Evolutionary conservation across 73 alveolate species (phyloP), one percentile per base, ranked within the genome.

Genomic region (Symbiodinium natans): DNA sequence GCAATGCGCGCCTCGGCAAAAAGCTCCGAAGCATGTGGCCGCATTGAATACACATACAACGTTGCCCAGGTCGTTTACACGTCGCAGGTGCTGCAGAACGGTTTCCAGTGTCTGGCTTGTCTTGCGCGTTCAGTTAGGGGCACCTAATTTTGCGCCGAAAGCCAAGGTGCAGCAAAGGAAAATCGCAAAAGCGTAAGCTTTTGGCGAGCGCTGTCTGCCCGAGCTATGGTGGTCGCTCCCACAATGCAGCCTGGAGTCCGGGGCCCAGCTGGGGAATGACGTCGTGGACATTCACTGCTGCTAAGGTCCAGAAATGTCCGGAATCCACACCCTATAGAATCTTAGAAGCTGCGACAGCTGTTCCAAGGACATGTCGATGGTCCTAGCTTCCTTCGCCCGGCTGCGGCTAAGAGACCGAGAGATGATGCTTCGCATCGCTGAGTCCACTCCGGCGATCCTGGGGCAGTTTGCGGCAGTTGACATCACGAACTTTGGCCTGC

Each of bases 291-390:
- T 29, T 13, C 7, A 52, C 29, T 52, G 71, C 71, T 52, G 71
- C 59, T 21, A 52, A n/a, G n/a, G n/a, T n/a, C n/a, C n/a, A n/a
- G n/a, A n/a, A n/a, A n/a, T n/a, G n/a, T n/a, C n/a, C n/a, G n/a
- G n/a, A n/a, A n/a, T n/a, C n/a, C n/a, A n/a, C n/a, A n/a, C n/a
- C n/a, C n/a, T n/a, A n/a, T n/a, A n/a, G n/a, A n/a, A n/a, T n/a
- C n/a, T n/a, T n/a, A n/a, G n/a, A n/a, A n/a, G n/a, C n/a, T n/a
- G n/a, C n/a, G n/a, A n/a, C n/a, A n/a, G n/a, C 11, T 23, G 1
- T 85, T n/a, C 86, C 34, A 40, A 88, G 95, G 95, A 88, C 48
- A 88, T 88, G 98, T 92, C 98, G 7, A 92, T 42, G 90, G 98
- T 92, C 33, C 68, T 92, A 3, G 88, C 41, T 15, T 75, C 98